Evolutionary conservation across 2,329 filamentous ascomycete species (phyloP), one percentile per base, ranked within the genome.

Genomic region (Aschersonia sp.): DNA sequence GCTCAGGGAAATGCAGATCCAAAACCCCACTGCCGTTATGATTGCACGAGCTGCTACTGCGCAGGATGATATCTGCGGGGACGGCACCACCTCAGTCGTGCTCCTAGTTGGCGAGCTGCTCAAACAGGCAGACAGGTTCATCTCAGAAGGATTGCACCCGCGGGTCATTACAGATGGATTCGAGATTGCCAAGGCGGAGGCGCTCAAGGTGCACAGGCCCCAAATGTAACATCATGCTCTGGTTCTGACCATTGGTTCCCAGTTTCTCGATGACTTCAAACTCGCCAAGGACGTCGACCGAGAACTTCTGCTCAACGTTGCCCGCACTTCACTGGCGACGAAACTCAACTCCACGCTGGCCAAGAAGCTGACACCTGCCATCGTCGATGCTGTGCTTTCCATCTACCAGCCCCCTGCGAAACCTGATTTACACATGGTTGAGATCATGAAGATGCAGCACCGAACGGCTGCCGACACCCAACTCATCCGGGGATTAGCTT

Each of bases 391-490:
- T 50, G 92, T 98, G 44, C 81, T 98, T 49, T 79, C 92, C 54
- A 98, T 98, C 64, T 89, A 95, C 72, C 77, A 88, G 64, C 73
- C 86, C 14, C 87, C 87, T 30, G 81, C 79, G 52, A 97, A 97
- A 72, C 94, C 94, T 48, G 92, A 98, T 68, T 69, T 98, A 60
- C 90, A 97, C 73, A 98, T 98, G 92, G 77, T 98, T 55, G 92
- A 98, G 69, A 97, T 98, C 59, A 98, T 98, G 92, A 97, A 94
- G 66, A 97, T 98, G 90, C 92, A 98, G 71, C 92, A 98, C 72
- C 85, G 90, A 57, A 88, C 87, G 46, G 89, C 90, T 50, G 87
- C 92, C 32, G 92, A 98, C 66, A 98, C 92, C 49, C 88, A 95
- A 66, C 79, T 98, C 50, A 95, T 98, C 65, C 81, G 85, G 54